These are phyloP conservation scores for Colletotrichum karsti DNA, from an alignment of 2,329 filamentous ascomycete genomes.

Conservation along the genomic window DNA sequence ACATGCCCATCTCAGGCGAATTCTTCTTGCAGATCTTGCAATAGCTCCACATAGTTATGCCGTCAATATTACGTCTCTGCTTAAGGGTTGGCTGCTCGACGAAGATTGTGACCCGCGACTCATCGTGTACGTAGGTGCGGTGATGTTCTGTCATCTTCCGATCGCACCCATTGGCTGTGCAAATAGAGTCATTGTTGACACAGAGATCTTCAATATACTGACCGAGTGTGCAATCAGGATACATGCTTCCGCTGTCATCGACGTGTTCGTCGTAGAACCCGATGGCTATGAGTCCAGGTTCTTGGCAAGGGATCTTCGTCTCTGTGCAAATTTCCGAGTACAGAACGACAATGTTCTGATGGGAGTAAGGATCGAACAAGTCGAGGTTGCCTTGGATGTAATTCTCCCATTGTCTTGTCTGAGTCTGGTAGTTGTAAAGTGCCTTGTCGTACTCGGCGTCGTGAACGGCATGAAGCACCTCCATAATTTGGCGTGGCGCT, in stretches of 20 bases:
- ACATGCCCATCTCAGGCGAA: conserved; percentile 90
- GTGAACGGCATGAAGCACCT: conserved; percentile 93
- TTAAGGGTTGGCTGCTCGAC: conserved; percentile 69
- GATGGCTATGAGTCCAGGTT: conserved; percentile 88
- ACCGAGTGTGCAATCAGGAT: conserved; percentile 91
- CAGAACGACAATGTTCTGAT: conserved; percentile 95
- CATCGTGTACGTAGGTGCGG: conserved; percentile 95
- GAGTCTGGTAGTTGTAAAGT: conserved; percentile 90
- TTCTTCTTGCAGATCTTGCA: conserved; percentile 93
- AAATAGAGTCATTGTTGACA: conserved; percentile 77
- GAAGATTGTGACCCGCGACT: conserved; percentile 91
- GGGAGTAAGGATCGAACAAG: conserved; percentile 92
- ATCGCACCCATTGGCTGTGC: conserved; percentile 85
- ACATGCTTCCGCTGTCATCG: conserved; percentile 66
- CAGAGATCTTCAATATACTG: conserved; percentile 96
- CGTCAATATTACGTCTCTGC: conserved; percentile 57
- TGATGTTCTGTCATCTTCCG: conserved; percentile 92
- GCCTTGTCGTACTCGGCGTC: conserved; percentile 98
- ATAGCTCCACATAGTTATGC: conserved; percentile 97
- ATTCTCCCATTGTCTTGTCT: conserved; percentile 95
- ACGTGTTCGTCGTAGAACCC: conserved; percentile 94
- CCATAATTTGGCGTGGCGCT: conserved; percentile 86
- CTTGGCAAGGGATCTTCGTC: conserved; percentile 91
- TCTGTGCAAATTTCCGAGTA: conserved; percentile 94
- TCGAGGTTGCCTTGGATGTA: conserved; percentile 89